These are phyloP conservation scores for Stephania yunnanensis DNA, from an alignment of 164 flowering plant species.

Conservation along the genomic window DNA sequence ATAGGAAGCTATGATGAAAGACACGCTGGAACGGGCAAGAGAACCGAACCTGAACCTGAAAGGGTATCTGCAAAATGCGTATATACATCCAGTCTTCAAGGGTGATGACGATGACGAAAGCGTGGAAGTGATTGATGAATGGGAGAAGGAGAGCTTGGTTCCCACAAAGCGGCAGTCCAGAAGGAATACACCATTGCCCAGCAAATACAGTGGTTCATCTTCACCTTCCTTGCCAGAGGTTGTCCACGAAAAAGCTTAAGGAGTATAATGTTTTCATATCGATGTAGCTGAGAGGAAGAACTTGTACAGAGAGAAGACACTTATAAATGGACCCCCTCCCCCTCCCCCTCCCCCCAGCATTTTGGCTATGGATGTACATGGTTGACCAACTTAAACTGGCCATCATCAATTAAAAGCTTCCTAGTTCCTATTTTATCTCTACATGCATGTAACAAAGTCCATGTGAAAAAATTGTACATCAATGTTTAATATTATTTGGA, in stretches of 20 bases:
- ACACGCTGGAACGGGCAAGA: slow-evolving; percentile 57
- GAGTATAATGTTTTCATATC: not conserved
- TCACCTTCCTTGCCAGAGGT: slow-evolving; percentile 42
- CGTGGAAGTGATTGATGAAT: slow-evolving; percentile 23
- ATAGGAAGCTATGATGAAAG: slow-evolving; percentile 87
- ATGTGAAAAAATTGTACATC: not conserved
- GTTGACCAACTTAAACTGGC: not conserved
- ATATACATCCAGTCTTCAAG: slow-evolving; percentile 71
- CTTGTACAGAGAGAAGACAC: not conserved
- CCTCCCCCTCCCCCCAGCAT: not conserved
- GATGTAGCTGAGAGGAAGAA: not conserved
- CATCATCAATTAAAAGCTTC: not conserved
- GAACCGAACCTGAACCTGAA: slow-evolving; percentile 65
- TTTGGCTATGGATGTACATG: not conserved
- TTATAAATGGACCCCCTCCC: not conserved
- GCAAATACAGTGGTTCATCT: slow-evolving; percentile 58
- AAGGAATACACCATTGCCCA: slow-evolving; percentile 76
- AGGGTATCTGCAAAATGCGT: slow-evolving; percentile 62
- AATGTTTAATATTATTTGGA: too few relatives aligned
- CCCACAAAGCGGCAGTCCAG: slow-evolving; percentile 88
- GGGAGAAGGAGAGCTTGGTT: slow-evolving; percentile 51
- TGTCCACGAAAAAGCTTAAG: slow-evolving; percentile 29
- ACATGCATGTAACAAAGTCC: not conserved
- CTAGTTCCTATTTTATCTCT: too few relatives aligned
- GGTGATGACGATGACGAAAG: slow-evolving; percentile 39